Evolutionary conservation across 176 grass and related monocot genomes (phyloP), one percentile per base, ranked within the genome.

Genomic region (Puccinellia tenuiflora): DNA sequence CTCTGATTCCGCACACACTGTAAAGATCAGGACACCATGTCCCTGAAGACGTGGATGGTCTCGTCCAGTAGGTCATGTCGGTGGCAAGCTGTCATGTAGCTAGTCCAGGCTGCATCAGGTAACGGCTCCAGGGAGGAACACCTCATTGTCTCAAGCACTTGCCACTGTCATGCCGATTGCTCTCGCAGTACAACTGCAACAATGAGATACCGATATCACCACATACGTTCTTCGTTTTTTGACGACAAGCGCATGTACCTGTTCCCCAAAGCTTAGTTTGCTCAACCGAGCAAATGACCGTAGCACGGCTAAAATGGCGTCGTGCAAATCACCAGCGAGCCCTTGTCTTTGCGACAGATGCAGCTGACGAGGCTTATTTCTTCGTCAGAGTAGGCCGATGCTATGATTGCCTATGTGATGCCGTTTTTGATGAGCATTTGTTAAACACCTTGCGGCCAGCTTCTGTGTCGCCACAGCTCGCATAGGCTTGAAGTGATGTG

Each of bases 31-130:
- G 80, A 88, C 20, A 61, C 75, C 86, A 94, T 94, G 76, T 83
- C 77, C 75, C 90, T 91, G 63, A 97, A 97, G 56, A 91, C 52
- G 38, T 59, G 34, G 15, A 93, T 79, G 56, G 92, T 88, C 57
- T 93, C 85, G 0, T 84, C 24, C 34, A 97, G 91, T 3, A n/a
- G 76, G 11, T 86, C 75, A 5, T 86, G 75, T 68, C 78, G 81
- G 76, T 88, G 88, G 83, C 62, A 92, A n/a, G 81, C 24, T 1
- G 84, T 88, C 57, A 97, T 94, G 60, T 88, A 76, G 61, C 78
- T 83, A 8, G 92, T 94, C 92, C 90, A 97, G 29, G 84, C 86
- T 1, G 73, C 85, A 29, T 84, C 78, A 9, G 72, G 76, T 2
- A 86, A 60, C 3, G 34, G 52, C n/a, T 86, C 60, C 29, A 67